Evolutionary conservation across 768 basidiomycete genomes (phyloP).

Genomic region (Xerocomus potaroensis): DNA sequence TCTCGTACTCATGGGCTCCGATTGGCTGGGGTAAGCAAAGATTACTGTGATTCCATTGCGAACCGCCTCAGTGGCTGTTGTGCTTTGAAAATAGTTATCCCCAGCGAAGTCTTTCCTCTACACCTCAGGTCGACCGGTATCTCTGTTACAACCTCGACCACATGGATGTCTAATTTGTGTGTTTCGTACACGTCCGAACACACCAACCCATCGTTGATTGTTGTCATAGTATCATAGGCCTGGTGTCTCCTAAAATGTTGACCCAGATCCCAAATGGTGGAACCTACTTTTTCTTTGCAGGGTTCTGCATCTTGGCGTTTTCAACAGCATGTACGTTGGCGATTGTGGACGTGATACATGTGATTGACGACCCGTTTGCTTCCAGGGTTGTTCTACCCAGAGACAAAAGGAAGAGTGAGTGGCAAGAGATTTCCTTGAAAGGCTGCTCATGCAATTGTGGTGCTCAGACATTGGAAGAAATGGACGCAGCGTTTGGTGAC

Average conservation of each 20-base stretch:
- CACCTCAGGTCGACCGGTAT: slow-evolving; percentile 39
- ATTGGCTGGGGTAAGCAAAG: slow-evolving; percentile 25
- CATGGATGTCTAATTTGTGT: slow-evolving; percentile 40
- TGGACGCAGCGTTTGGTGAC: slow-evolving; percentile 32
- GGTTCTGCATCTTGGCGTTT: slow-evolving; percentile 24
- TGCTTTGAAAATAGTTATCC: slow-evolving; percentile 33
- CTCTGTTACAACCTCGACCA: slow-evolving; percentile 38
- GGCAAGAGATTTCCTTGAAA: background rate
- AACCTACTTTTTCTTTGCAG: slow-evolving; percentile 29
- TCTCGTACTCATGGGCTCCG: slow-evolving; percentile 33
- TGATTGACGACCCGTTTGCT: slow-evolving; percentile 1
- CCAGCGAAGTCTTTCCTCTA: slow-evolving; percentile 40
- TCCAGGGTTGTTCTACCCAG: slow-evolving; percentile 26
- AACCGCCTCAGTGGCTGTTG: background rate
- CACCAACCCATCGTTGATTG: background rate
- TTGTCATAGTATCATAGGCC: slow-evolving; percentile 22
- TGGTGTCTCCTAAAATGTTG: slow-evolving; percentile 29
- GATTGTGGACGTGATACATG: background rate
- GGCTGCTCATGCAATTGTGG: background rate
- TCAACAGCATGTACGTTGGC: slow-evolving; percentile 25
- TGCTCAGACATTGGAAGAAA: slow-evolving; percentile 31
- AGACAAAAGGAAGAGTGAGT: slow-evolving; percentile 32
- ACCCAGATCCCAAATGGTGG: slow-evolving; percentile 17
- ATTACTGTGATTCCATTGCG: too few species aligned
- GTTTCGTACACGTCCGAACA: slow-evolving; percentile 1